These are phyloP conservation scores for Chlamydomonas applanata DNA, from an alignment of 139 green algal species.

Conservation along the genomic window DNA sequence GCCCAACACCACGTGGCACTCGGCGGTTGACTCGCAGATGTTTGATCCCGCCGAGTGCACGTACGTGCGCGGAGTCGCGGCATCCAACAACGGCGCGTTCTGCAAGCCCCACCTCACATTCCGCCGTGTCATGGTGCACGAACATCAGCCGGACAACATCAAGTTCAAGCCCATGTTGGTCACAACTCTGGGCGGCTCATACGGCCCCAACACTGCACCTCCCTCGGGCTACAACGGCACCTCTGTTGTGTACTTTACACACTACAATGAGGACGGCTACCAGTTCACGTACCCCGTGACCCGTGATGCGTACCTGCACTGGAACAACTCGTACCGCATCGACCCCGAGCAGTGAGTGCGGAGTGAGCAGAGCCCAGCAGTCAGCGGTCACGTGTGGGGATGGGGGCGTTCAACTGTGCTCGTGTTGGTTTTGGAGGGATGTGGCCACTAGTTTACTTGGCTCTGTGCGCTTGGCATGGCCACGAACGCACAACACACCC, in stretches of 20 bases:
- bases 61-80: constrained; percentile 10
- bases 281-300: constrained; percentile 45
- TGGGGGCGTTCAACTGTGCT: no score
- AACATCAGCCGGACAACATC: constrained; percentile 22
- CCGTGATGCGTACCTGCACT: constrained; percentile 44
- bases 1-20: constrained; percentile 28
- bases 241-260: constrained; percentile 25
- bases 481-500: no score
- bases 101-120: constrained; percentile 32
- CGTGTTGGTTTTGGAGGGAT: no score
- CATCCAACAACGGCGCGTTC: constrained; percentile 22
- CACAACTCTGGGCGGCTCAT: background rate
- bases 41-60: constrained; percentile 24
- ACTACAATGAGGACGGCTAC: constrained; percentile 32
- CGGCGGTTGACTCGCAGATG: constrained; percentile 22
- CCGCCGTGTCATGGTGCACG: constrained; percentile 48
- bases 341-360: constrained; percentile 14
- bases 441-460: no score
- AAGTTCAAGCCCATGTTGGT: constrained; percentile 15
- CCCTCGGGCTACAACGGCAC: constrained; percentile 4
- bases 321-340: constrained; percentile 27
- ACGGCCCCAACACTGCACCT: no score
- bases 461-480: no score
- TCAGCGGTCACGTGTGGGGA: no score
- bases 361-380: no score